Conservation (phyloP, 192 early-diverging fungal genomes). For the Rhizophagus prolifer region DNA sequence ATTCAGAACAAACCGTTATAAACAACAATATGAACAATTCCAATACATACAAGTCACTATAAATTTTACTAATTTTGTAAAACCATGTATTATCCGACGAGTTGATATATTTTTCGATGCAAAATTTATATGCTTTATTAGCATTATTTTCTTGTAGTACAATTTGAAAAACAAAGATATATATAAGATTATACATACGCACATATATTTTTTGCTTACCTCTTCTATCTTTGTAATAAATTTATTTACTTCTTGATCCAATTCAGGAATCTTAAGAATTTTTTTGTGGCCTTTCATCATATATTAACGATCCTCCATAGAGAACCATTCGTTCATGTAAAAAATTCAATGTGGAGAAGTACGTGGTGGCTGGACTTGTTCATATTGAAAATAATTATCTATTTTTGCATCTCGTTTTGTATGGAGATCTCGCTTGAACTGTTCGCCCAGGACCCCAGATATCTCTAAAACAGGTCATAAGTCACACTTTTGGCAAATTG, state of each 20-base stretch:
- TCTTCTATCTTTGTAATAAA: slow-evolving; percentile 23
- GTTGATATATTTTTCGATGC: slow-evolving; percentile 3
- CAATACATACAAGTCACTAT: slow-evolving; percentile 10
- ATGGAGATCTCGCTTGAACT: neutral
- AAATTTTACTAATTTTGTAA: slow-evolving; percentile 7
- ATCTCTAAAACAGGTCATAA: too few species aligned
- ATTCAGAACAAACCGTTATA: neutral
- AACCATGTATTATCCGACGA: neutral
- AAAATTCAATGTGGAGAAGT: neutral
- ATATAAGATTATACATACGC: neutral
- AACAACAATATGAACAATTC: neutral
- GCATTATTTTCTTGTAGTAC: neutral
- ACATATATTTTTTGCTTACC: neutral
- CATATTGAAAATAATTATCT: neutral
- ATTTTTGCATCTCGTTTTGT: neutral
- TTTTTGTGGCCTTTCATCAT: slow-evolving; percentile 18
- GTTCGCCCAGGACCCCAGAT: too few species aligned
- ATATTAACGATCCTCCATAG: neutral
- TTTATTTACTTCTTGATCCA: slow-evolving; percentile 16
- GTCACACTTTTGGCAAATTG: too few species aligned
- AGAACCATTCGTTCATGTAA: slow-evolving; percentile 27
- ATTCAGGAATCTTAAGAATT: slow-evolving; percentile 15
- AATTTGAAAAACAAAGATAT: neutral
- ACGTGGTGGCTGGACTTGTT: neutral
- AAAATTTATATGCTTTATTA: slow-evolving; percentile 8